phyloP scores from a whole-genome alignment of 2,329 filamentous ascomycete species.

The Lachnellula hyalina region DNA sequence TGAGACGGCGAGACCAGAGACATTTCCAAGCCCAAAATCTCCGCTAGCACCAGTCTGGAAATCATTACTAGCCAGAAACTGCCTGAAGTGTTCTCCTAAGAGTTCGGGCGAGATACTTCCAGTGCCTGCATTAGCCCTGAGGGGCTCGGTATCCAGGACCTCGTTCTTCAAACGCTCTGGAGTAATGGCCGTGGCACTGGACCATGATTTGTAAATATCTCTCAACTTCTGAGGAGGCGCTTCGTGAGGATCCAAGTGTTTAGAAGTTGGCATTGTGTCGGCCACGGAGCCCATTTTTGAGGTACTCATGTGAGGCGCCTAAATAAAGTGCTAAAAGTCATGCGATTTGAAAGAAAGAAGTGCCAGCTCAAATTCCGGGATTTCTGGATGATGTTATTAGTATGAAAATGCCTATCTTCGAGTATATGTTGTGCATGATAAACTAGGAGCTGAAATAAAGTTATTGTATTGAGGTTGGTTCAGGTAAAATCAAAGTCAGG shows the following conservation, averaged over 20 bases:
- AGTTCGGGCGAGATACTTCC: not conserved
- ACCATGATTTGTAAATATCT: conserved; percentile 60
- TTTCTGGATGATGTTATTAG: too few relatives aligned
- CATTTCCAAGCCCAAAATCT: too few relatives aligned
- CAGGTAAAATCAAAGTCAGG: conserved; percentile 2
- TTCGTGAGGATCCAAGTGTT: conserved; percentile 65
- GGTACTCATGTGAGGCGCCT: conserved; percentile 12
- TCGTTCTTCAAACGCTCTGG: conserved; percentile 36
- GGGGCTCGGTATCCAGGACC: not conserved
- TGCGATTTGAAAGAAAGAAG: not conserved
- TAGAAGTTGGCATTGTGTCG: not conserved
- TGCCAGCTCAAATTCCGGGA: too few relatives aligned
- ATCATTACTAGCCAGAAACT: not conserved
- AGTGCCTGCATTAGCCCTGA: not conserved
- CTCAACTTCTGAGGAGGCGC: conserved; percentile 68
- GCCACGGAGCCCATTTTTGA: not conserved
- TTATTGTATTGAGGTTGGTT: too few relatives aligned
- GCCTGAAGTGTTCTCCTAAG: not conserved
- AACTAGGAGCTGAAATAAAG: too few relatives aligned
- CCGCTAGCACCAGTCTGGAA: not conserved
- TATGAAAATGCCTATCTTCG: too few relatives aligned
- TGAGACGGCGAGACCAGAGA: not conserved
- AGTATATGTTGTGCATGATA: too few relatives aligned
- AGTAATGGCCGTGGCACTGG: conserved; percentile 30
- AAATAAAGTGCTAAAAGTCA: not conserved